A percentile compares a stretch with the other conserved stretches of the same genome.
These are phyloP conservation scores for Rosa hybrid DNA, from an alignment of 331 rosid genomes.

Conservation along the genomic window DNA sequence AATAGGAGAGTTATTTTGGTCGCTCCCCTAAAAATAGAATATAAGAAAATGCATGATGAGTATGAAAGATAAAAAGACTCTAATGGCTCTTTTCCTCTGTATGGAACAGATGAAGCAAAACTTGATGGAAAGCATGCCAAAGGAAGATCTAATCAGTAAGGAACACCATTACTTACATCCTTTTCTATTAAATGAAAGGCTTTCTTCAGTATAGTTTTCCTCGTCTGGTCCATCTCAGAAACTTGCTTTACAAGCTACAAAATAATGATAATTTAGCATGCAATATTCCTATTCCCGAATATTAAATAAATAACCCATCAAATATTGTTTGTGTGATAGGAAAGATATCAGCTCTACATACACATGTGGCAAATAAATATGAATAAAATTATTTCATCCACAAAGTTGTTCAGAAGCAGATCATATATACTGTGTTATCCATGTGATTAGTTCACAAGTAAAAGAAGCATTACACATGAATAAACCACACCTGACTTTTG, in stretches of 20 bases:
- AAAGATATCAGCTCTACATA: neutral
- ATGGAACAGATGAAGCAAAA: neutral
- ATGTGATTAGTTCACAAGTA: slow-evolving; percentile 7
- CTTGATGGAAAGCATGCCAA: neutral
- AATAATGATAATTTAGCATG: slow-evolving; percentile 20
- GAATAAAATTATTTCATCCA: slow-evolving; percentile 14
- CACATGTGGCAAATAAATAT: neutral
- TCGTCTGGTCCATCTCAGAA: slow-evolving; percentile 61
- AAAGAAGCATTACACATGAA: neutral
- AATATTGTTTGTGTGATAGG: neutral
- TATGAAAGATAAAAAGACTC: neutral
- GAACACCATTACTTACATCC: slow-evolving; percentile 55
- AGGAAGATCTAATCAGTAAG: neutral
- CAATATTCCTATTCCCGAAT: slow-evolving; percentile 26
- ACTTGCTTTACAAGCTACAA: slow-evolving; percentile 88
- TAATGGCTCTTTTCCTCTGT: neutral
- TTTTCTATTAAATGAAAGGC: slow-evolving; percentile 76
- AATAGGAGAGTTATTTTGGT: neutral
- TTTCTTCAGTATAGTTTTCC: slow-evolving; percentile 67
- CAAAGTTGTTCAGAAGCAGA: neutral
- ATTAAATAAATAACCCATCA: slow-evolving; percentile 16
- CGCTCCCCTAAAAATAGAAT: neutral
- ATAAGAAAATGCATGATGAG: neutral
- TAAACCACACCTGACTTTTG: slow-evolving; percentile 74
- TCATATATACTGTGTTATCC: neutral